Evolutionary conservation across 1,139 yeast species (phyloP).

Genomic region (Pichia sp.): DNA sequence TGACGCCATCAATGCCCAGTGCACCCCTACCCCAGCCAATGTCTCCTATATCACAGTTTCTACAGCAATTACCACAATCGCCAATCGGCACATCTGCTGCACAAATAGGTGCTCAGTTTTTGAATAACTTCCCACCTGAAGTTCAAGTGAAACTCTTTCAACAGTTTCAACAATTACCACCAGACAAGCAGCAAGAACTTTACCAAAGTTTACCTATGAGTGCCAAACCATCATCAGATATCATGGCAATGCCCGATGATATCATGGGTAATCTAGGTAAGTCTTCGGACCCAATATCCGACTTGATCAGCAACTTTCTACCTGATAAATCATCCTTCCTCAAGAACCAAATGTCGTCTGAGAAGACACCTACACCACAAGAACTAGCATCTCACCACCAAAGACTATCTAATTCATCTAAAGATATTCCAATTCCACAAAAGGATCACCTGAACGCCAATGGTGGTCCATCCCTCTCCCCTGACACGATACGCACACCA

Average conservation of each 20-base stretch:
- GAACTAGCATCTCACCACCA: slow-evolving; percentile 22
- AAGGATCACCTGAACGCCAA: slow-evolving; percentile 2
- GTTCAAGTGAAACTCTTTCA: slow-evolving; percentile 13
- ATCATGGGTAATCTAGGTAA: slow-evolving; percentile 18
- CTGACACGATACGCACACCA: slow-evolving; percentile 25
- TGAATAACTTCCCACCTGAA: slow-evolving; percentile 16
- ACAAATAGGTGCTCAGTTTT: slow-evolving; percentile 10
- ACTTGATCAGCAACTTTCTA: slow-evolving; percentile 20
- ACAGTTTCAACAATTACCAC: slow-evolving; percentile 12
- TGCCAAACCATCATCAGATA: slow-evolving; percentile 12
- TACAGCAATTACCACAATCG: slow-evolving; percentile 11
- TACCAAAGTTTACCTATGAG: slow-evolving; percentile 16
- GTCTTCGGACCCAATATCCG: slow-evolving; percentile 18
- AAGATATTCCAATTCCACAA: slow-evolving; percentile 5
- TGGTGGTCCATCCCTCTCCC: slow-evolving; percentile 24
- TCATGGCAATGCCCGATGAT: slow-evolving; percentile 16
- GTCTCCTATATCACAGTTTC: slow-evolving; percentile 13
- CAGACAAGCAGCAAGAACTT: slow-evolving; percentile 18
- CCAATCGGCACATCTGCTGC: slow-evolving; percentile 9
- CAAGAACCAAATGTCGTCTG: not conserved
- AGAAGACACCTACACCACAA: slow-evolving; percentile 16
- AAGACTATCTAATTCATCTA: slow-evolving; percentile 14
- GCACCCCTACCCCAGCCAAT: slow-evolving; percentile 3
- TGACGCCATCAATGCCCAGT: slow-evolving; percentile 1
- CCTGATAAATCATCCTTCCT: slow-evolving; percentile 9